Percentiles rank a stretch among this genome's conserved stretches.
Conservation (phyloP, 768 basidiomycete genomes). For the Trametes meyenii region DNA sequence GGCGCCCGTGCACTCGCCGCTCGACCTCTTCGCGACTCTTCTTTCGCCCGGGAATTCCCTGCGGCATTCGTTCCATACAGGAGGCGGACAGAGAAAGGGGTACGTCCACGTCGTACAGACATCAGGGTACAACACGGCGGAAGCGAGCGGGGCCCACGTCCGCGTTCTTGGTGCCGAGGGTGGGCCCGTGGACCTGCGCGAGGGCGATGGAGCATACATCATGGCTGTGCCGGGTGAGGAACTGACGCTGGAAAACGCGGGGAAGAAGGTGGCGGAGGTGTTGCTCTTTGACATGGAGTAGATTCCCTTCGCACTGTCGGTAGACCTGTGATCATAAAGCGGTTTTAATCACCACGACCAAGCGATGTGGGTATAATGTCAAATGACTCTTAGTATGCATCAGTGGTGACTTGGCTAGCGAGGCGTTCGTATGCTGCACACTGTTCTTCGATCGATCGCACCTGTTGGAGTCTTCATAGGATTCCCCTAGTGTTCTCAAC, state of each 20-base stretch:
- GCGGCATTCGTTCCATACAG: constrained; percentile 47
- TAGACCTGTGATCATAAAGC: not conserved
- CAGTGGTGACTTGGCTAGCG: no score
- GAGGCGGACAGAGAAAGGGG: constrained; percentile 50
- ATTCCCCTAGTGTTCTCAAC: no score
- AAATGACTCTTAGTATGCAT: no score
- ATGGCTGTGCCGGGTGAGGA: constrained; percentile 47
- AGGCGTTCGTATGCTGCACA: no score
- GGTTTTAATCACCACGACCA: not conserved
- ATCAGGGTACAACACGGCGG: constrained; percentile 71
- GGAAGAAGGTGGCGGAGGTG: constrained; percentile 69
- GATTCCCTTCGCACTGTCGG: not conserved
- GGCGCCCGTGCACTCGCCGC: constrained; percentile 72
- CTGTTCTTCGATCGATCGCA: no score
- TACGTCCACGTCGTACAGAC: constrained; percentile 89
- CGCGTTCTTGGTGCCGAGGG: constrained; percentile 47
- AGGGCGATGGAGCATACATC: constrained; percentile 90
- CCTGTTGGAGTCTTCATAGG: no score
- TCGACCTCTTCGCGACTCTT: constrained; percentile 77
- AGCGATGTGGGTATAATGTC: no score
- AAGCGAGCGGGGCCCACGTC: constrained; percentile 59
- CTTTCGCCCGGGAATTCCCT: constrained; percentile 60
- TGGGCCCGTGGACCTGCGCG: constrained; percentile 59
- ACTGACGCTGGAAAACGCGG: constrained; percentile 61
- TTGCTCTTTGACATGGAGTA: constrained; percentile 65